phyloP scores from a whole-genome alignment of 2,329 filamentous ascomycete species.

The Fusarium illudens region DNA sequence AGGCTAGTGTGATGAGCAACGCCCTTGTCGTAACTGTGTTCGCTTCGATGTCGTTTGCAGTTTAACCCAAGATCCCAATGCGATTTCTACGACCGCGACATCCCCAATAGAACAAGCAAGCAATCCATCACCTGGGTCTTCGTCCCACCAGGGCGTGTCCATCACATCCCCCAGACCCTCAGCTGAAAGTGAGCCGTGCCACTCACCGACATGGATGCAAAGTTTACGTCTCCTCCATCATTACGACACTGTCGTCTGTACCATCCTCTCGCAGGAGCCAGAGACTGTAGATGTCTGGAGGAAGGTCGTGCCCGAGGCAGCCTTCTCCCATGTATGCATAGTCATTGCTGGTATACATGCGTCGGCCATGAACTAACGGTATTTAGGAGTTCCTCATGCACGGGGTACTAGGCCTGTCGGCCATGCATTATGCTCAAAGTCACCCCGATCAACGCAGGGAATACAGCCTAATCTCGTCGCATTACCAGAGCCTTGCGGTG shows the following conservation, averaged over 20 bases:
- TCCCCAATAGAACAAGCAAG: not conserved
- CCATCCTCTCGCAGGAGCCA: not conserved
- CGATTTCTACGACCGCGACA: not conserved
- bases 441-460: constrained; percentile 20
- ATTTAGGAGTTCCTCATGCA: constrained; percentile 28
- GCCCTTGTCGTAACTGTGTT: constrained; percentile 24
- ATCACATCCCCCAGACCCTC: not conserved
- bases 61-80: constrained; percentile 2
- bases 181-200: not conserved
- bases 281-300: constrained; percentile 13
- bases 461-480: constrained; percentile 18
- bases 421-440: constrained; percentile 14
- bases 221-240: constrained; percentile 25
- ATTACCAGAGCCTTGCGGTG: constrained; percentile 24
- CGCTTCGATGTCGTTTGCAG: constrained; percentile 25
- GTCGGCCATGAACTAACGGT: not conserved
- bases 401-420: constrained; percentile 20
- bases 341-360: not conserved
- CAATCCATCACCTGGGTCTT: not conserved
- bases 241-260: constrained; percentile 15
- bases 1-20: constrained; percentile 26
- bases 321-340: constrained; percentile 21
- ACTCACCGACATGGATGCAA: constrained; percentile 22
- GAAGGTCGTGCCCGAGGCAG: constrained; percentile 9
- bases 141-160: not conserved